Conservation (phyloP, 176 grass and related monocot species). For the Aechmea fasciata region DNA sequence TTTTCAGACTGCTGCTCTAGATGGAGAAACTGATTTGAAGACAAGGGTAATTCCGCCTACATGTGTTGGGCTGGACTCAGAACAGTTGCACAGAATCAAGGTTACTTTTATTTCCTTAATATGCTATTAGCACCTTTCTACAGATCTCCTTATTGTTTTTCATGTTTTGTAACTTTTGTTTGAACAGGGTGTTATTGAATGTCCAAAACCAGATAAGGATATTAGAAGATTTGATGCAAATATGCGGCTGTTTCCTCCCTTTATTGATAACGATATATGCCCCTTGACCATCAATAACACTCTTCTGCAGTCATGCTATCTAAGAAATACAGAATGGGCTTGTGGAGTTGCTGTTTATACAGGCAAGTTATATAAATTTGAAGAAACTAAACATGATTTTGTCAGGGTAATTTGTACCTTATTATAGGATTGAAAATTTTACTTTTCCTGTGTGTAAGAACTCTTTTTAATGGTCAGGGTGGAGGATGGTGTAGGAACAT, state of each 20-base stretch:
- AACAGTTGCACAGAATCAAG: constrained; percentile 58
- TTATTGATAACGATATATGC: constrained; percentile 53
- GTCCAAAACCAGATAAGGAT: constrained; percentile 81
- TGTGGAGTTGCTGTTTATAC: constrained; percentile 95
- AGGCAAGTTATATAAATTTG: constrained; percentile 33
- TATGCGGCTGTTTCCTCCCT: constrained; percentile 58
- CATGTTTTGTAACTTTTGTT: constrained; percentile 21
- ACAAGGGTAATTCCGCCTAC: constrained; percentile 52
- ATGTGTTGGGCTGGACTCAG: constrained; percentile 46
- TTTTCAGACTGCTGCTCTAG: constrained; percentile 78
- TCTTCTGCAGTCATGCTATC: constrained; percentile 87
- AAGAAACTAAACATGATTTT: not conserved
- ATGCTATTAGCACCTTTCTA: constrained; percentile 13
- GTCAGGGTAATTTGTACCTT: not conserved
- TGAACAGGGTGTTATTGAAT: constrained; percentile 78
- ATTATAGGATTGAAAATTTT: not conserved
- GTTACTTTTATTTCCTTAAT: constrained; percentile 27
- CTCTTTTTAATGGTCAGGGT: no score
- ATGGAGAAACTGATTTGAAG: constrained; percentile 97
- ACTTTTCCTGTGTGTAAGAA: no score
- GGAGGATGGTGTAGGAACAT: no score
- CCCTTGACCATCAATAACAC: constrained; percentile 83
- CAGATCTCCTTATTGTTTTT: constrained; percentile 20
- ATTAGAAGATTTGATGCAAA: constrained; percentile 92
- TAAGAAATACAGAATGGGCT: constrained; percentile 87